Evolutionary conservation across 2,329 filamentous ascomycete species (phyloP), one percentile per base, ranked within the genome.

Genomic region (Pseudomassariella vexata): DNA sequence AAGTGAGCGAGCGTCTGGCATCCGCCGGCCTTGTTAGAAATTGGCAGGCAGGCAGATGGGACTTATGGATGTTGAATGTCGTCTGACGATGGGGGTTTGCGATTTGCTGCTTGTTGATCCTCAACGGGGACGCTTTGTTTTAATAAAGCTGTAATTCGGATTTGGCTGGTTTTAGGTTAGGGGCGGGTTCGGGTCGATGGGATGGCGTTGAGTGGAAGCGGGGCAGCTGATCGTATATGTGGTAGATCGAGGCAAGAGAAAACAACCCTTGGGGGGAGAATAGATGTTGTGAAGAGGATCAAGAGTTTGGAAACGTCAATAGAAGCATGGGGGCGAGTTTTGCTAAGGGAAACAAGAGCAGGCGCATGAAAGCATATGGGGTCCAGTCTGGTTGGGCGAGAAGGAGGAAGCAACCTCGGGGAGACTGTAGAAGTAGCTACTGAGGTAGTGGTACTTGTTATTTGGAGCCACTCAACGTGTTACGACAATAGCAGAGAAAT

Each of bases 131-230:
- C 27, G 12, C 21, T 10, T 18, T 18, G 19, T 22, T 30, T 29
- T 14, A 15, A 19, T 15, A 37, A 27, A 14, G 16, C 22, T 20
- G 30, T 30, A 34, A 28, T 34, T 22, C 22, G 19, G 32, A 17
- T 25, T 37, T 37, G 24, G 35, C 19, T 37, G 16, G 11, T 34
- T 34, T 33, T 30, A 30, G 35, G 31, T 30, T 34, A 30, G 31
- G 24, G 35, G 21, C 18, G 34, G 28, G 24, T 20, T 32, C 30
- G 30, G 30, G 30, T 32, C 30, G 25, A 32, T 32, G 30, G 30
- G 14, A 21, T 24, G 11, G 24, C 20, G 20, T 20, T 36, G 21
- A 14, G 22, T 24, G 23, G 28, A n/a, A 19, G 21, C 14, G 14
- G 20, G 14, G 12, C 20, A 10, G 24, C 8, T 9, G 24, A 9